Base-by-base conservation (phyloP, 2,329 filamentous ascomycete genomes). In the Dothistroma septosporum region DNA sequence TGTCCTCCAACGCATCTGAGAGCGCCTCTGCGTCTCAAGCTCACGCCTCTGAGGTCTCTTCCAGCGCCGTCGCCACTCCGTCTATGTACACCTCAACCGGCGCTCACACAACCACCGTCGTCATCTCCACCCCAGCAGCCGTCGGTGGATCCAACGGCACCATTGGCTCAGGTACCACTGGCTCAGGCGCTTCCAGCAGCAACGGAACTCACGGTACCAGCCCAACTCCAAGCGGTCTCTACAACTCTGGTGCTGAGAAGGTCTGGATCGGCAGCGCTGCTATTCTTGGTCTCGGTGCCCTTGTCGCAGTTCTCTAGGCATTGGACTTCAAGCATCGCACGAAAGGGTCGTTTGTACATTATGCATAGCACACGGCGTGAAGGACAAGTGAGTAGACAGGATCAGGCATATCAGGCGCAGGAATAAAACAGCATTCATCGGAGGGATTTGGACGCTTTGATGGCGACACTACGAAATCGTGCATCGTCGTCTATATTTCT, bases 201-300 rank as follows among this genome's bases (percentile, higher is more conserved):
- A 58, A 58, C 32, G 56, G 56, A 21, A 58, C 60, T n/a, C 6
- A 21, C 44, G 24, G 55, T 16, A 21, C 55, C 22, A 58, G 31
- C 50, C 19, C 55, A 8, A 56, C 50, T 31, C 59, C 59, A 49
- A 37, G 24, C 28, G 24, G 44, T 4, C n/a, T 52, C 32, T 48
- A 53, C 19, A 50, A 53, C 0, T 81, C 79, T 0, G 80, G 79
- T 2, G 79, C 79, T 0, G 74, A 81, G 1, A 77, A 80, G 62
- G 64, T 82, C 28, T 82, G 79, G 79, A 69, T 82, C 22, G 78
- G 77, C 19, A 73, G 79, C 22, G 60, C 74, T 10, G 74, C 72
- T 0, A 46, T 79, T 73, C 55, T 67, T 64, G 41, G 12, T 78
- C 4, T 76, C 8, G 63, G 59, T n/a, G 64, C 57, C 22, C 44